Evolutionary conservation across 495 filamentous ascomycete species (phyloP), one percentile per base, ranked within the genome.

Genomic region (Penicillium coffeae): DNA sequence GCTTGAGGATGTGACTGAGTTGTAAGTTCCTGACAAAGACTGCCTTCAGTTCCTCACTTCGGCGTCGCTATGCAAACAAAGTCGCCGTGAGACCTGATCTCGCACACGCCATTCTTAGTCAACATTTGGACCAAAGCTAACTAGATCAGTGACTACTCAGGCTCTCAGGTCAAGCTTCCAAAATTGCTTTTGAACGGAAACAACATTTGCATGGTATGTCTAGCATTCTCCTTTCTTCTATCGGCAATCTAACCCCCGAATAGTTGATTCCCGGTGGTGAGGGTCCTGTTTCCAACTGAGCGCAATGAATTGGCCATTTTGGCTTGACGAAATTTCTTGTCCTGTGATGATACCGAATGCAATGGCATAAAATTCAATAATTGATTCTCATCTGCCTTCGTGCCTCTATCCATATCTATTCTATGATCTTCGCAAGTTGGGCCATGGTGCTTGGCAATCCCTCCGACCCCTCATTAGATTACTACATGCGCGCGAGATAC

Each of bases 161-260:
- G 90, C 51, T 77, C 85, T 50, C 83, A 90, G 56, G 86, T 81
- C 14, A 94, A 95, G 68, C 82, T 96, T 15, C 79, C 88, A 14
- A 96, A 96, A 77, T 93, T 97, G 39, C 69, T 98, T 19, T 75
- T 98, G n/a, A 97, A 97, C 58, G 93, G 93, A 30, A 98, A 98
- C 69, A 96, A 97, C 59, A 87, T 98, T 47, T 97, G 93, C 87
- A 98, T 98, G 93, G 93, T 95, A 78, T 21, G 62, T 41, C 6
- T 25, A 46, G 18, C 13, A 19, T 20, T 9, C 34, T 32, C 33
- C 21, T n/a, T n/a, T 15, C 13, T 13, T 21, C 19, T 10, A 20
- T 0, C 5, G 8, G 7, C 12, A 22, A 32, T 30, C 42, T 58
- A 54, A 63, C 52, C 27, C 14, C 37, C 0, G 15, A 43, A 7